Evolutionary conservation across 106 monocot species (phyloP).

Genomic region (Chionographis japonica): DNA sequence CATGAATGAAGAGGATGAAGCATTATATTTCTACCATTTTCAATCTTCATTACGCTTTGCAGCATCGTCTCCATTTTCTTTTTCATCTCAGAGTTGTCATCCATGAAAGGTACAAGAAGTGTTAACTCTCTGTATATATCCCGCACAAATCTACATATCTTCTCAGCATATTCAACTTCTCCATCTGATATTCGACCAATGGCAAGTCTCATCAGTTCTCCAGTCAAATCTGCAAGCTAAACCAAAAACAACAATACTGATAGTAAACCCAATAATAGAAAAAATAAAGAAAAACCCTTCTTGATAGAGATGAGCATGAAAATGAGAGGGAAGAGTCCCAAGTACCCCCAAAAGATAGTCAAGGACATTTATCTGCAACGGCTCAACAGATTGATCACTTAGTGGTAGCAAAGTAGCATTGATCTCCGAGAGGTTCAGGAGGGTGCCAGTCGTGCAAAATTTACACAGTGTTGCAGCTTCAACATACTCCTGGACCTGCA

Average conservation of each 20-base stretch:
- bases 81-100: constrained; percentile 92
- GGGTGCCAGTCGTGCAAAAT: constrained; percentile 60
- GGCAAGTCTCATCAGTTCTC: constrained; percentile 94
- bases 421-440: constrained; percentile 59
- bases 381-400: constrained; percentile 46
- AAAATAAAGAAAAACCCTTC: neutral
- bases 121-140: constrained; percentile 80
- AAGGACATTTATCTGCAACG: constrained; percentile 70
- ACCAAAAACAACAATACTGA: neutral
- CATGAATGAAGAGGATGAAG: neutral
- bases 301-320: neutral
- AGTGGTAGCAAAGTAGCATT: constrained; percentile 48
- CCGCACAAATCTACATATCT: constrained; percentile 78
- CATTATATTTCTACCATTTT: constrained; percentile 61
- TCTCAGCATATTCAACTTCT: constrained; percentile 88
- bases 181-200: constrained; percentile 97
- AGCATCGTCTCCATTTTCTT: constrained; percentile 98
- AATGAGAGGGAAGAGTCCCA: neutral
- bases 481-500: constrained; percentile 93
- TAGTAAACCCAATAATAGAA: neutral
- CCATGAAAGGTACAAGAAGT: constrained; percentile 73
- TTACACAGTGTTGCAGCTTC: constrained; percentile 86
- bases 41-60: constrained; percentile 89
- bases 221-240: constrained; percentile 92
- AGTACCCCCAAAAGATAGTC: constrained; percentile 88